Base-by-base conservation (phyloP, 2,329 filamentous ascomycete species). In the Pyricularia sp. region DNA sequence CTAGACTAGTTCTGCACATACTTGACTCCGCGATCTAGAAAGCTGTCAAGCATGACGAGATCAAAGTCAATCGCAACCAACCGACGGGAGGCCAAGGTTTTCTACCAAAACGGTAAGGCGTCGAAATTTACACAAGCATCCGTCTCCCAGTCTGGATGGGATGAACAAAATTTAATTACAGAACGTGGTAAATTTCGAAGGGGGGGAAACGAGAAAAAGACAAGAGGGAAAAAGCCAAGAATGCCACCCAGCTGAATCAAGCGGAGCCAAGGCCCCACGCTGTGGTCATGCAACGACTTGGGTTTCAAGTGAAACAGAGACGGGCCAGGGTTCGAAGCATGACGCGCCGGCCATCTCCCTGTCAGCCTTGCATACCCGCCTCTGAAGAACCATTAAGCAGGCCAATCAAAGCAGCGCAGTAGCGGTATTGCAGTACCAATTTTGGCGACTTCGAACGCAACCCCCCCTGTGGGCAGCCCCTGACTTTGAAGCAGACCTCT, bases 231-330 rank as follows among this genome's bases (percentile, higher is more conserved):
- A 55, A 55, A 10, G 42, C 42, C 42, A 55, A 55, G 42, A 55
- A 55, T 20, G 20, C 20, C 42, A 55, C 42, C 20, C 42, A 20
- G 7, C 42, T 55, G 42, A 55, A n/a, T 55, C 42, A 55, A n/a
- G 42, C 42, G 6, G 42, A 55, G 66, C 28, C 67, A 28, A 64
- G 67, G 67, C 26, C 50, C 67, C 55, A 28, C 23, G 28, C 59
- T 9, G 14, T 63, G 59, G 14, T 28, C 31, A 68, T 68, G 67
- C 25, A 68, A 68, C 67, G 50, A 31, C 74, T 78, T 75, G 73
- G 73, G 81, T 83, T 83, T 84, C 82, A 81, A 72, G 74, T 79
- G 79, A 82, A 81, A 83, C 81, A 74, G 71, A 71, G 69, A 65
- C 65, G 64, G 73, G 71, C 73, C 68, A 70, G 74, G 77, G 73